Conservation (phyloP, 2,329 filamentous ascomycete species). For the Emergomyces orientalis region DNA sequence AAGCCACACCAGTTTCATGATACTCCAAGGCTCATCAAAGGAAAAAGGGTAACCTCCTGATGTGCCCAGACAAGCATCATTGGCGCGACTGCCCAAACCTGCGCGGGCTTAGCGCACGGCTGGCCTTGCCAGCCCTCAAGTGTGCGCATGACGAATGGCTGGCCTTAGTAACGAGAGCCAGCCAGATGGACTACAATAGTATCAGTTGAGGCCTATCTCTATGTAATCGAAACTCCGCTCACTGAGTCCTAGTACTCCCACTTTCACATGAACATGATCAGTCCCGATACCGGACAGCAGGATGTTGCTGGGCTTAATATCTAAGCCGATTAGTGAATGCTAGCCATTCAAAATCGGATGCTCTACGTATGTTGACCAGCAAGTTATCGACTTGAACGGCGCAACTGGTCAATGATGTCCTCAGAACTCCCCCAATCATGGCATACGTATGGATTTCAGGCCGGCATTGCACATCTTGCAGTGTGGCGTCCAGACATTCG, state of each 20-base stretch:
- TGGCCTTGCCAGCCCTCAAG: conserved; percentile 11
- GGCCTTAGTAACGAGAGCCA: conserved; percentile 6
- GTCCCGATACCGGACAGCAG: conserved; percentile 11
- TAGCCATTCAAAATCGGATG: conserved; percentile 8
- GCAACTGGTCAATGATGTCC: conserved; percentile 10
- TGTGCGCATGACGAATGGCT: conserved; percentile 12
- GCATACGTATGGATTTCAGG: conserved; percentile 10
- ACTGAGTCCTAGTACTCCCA: conserved; percentile 12
- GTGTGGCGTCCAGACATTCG: conserved; percentile 12
- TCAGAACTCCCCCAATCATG: conserved; percentile 6
- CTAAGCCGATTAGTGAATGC: conserved; percentile 10
- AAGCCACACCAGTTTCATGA: conserved; percentile 16
- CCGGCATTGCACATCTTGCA: conserved; percentile 12
- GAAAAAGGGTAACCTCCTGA: conserved; percentile 11
- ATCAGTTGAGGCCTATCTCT: conserved; percentile 8
- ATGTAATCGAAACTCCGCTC: conserved; percentile 5
- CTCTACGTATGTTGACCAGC: conserved; percentile 13
- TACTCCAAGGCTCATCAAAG: conserved; percentile 12
- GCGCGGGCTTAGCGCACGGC: conserved; percentile 8
- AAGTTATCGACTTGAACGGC: conserved; percentile 5
- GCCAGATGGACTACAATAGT: conserved; percentile 6
- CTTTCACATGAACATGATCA: conserved; percentile 9
- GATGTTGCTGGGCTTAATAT: conserved; percentile 12
- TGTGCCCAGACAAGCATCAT: conserved; percentile 12
- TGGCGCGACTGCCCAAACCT: conserved; percentile 11